Evolutionary conservation across 2,329 filamentous ascomycete species (phyloP).

Genomic region (Stemphylium lycopersici): DNA sequence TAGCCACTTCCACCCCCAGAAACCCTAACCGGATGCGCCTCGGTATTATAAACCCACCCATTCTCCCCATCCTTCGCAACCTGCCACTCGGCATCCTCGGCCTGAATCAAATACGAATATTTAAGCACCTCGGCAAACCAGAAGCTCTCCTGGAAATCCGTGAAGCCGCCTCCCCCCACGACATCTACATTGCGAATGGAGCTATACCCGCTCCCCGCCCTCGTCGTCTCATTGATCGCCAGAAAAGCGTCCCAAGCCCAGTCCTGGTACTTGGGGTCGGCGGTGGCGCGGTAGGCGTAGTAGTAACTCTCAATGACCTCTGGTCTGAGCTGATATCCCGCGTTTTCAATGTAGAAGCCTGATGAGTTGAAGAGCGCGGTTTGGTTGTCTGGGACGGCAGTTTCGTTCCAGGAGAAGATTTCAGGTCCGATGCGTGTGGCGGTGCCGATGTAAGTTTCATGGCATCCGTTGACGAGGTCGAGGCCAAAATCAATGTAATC

Average conservation of each 20-base stretch:
- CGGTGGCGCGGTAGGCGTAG: constrained; percentile 83
- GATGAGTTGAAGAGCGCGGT: constrained; percentile 66
- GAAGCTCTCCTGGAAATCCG: constrained; percentile 83
- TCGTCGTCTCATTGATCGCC: constrained; percentile 68
- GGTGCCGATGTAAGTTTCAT: constrained; percentile 72
- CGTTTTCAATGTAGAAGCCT: constrained; percentile 73
- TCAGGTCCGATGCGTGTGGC: constrained; percentile 80
- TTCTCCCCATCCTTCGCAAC: constrained; percentile 58
- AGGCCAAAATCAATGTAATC: constrained; percentile 78
- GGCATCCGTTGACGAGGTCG: constrained; percentile 72
- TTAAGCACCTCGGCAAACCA: constrained; percentile 88
- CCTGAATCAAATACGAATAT: constrained; percentile 75
- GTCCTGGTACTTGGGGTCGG: constrained; percentile 76
- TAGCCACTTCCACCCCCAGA: constrained; percentile 5
- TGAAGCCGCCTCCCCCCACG: constrained; percentile 63
- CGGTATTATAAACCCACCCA: constrained; percentile 68
- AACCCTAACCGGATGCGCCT: constrained; percentile 66
- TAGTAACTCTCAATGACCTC: constrained; percentile 86
- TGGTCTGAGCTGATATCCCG: constrained; percentile 72
- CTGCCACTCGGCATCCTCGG: constrained; percentile 66
- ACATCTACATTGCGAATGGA: constrained; percentile 70
- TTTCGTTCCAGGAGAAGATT: constrained; percentile 49
- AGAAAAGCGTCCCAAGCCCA: constrained; percentile 83
- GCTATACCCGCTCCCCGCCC: constrained; percentile 70
- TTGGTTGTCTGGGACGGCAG: constrained; percentile 44